Evolutionary conservation across 2,329 filamentous ascomycete species (phyloP).

Genomic region (Paraphaeosphaeria sporulosa): DNA sequence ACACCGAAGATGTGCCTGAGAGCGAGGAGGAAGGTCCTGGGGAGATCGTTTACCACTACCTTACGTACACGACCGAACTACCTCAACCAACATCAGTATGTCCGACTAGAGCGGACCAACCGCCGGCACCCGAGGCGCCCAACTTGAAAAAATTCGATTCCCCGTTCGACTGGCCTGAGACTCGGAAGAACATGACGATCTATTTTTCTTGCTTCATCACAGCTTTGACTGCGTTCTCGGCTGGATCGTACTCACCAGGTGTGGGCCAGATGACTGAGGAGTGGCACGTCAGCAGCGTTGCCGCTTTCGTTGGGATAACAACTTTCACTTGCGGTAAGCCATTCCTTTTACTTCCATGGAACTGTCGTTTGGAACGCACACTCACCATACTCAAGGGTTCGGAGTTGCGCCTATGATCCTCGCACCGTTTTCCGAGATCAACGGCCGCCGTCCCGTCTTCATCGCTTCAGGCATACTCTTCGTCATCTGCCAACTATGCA

Average conservation of each 20-base stretch:
- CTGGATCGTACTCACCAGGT: slow-evolving; percentile 80
- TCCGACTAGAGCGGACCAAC: slow-evolving; percentile 41
- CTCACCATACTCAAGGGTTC: slow-evolving; percentile 64
- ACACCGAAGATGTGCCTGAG: slow-evolving; percentile 15
- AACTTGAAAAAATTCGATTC: slow-evolving; percentile 71
- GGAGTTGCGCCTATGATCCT: slow-evolving; percentile 85
- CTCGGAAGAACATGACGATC: slow-evolving; percentile 74
- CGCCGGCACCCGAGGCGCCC: slow-evolving; percentile 64
- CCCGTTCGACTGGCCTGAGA: slow-evolving; percentile 75
- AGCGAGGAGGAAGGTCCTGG: slow-evolving; percentile 19
- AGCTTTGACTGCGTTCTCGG: slow-evolving; percentile 78
- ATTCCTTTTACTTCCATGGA: neutral
- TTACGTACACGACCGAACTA: slow-evolving; percentile 68
- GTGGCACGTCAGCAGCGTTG: slow-evolving; percentile 71
- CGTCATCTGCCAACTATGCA: slow-evolving; percentile 74
- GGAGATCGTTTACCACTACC: slow-evolving; percentile 64
- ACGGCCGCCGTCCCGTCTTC: slow-evolving; percentile 85
- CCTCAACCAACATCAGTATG: slow-evolving; percentile 55
- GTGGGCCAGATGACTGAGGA: slow-evolving; percentile 69
- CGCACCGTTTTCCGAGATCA: slow-evolving; percentile 87
- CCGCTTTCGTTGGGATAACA: slow-evolving; percentile 78
- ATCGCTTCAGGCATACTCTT: slow-evolving; percentile 76
- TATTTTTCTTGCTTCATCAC: slow-evolving; percentile 79
- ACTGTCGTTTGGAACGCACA: neutral
- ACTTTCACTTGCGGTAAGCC: slow-evolving; percentile 67